Conservation (phyloP, 2,329 filamentous ascomycete species). For the Penicillium griseofulvum region DNA sequence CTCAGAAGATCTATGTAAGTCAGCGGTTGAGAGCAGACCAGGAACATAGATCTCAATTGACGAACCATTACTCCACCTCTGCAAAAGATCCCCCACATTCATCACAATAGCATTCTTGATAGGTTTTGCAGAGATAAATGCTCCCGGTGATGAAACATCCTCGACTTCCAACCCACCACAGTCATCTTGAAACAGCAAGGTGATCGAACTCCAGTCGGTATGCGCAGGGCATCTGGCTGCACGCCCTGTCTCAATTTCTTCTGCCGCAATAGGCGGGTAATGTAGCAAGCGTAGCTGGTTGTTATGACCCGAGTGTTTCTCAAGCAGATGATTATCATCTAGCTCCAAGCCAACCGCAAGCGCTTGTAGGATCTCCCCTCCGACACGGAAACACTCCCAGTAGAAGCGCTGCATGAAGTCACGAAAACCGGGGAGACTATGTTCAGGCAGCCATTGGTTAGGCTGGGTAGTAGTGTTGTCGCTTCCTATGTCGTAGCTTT, state of each 20-base stretch:
- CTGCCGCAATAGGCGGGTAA: slow-evolving; percentile 52
- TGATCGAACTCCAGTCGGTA: slow-evolving; percentile 55
- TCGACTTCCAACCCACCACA: slow-evolving; percentile 53
- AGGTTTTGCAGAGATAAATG: slow-evolving; percentile 43
- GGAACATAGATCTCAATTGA: not conserved
- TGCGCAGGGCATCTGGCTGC: slow-evolving; percentile 53
- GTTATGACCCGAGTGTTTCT: slow-evolving; percentile 55
- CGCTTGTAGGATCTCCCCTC: slow-evolving; percentile 47
- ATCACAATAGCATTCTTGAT: slow-evolving; percentile 46
- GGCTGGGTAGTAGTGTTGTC: slow-evolving; percentile 46
- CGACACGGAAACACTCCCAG: slow-evolving; percentile 46
- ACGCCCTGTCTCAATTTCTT: slow-evolving; percentile 43
- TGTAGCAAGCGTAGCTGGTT: slow-evolving; percentile 62
- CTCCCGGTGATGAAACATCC: slow-evolving; percentile 39
- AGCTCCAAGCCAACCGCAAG: slow-evolving; percentile 51
- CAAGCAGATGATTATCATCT: slow-evolving; percentile 45
- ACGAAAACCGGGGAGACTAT: slow-evolving; percentile 48
- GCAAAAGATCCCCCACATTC: slow-evolving; percentile 52
- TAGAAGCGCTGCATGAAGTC: slow-evolving; percentile 52
- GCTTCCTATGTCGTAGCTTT: slow-evolving; percentile 54
- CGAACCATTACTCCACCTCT: slow-evolving; percentile 52
- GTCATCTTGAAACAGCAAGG: slow-evolving; percentile 55
- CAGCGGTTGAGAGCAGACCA: not conserved
- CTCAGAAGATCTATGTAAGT: slow-evolving; percentile 45
- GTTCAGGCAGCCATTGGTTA: slow-evolving; percentile 51